Evolutionary conservation across 2,329 filamentous ascomycete genomes (phyloP).

Genomic region (Ambrosiella xylebori): DNA sequence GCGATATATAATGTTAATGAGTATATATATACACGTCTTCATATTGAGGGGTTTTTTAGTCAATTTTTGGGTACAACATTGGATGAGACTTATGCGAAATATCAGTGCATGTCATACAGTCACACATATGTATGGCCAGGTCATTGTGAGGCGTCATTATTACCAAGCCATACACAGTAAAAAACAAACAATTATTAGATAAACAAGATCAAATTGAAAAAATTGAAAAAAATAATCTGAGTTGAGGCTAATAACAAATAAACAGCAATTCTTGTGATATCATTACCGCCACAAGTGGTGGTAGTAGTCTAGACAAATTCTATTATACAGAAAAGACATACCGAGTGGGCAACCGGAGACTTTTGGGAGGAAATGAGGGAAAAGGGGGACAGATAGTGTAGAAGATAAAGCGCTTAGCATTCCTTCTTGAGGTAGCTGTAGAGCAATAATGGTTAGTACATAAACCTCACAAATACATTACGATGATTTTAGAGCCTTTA

Average conservation of each 20-base stretch:
- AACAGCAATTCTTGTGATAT: background rate
- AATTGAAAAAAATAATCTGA: too few relatives aligned
- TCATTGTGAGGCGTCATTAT: too few relatives aligned
- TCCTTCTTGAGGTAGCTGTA: constrained; percentile 13
- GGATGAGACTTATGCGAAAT: too few relatives aligned
- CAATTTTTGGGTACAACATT: too few relatives aligned
- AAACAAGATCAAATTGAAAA: too few relatives aligned
- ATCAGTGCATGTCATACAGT: too few relatives aligned
- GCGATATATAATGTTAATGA: background rate
- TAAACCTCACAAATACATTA: background rate
- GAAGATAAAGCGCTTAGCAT: constrained; percentile 8
- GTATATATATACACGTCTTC: too few relatives aligned
- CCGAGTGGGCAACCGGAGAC: background rate
- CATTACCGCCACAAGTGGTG: background rate
- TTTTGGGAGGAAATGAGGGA: background rate
- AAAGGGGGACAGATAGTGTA: background rate
- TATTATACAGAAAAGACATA: constrained; percentile 12
- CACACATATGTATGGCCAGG: too few relatives aligned
- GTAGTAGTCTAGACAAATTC: constrained; percentile 14
- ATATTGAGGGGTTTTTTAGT: too few relatives aligned
- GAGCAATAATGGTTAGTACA: constrained; percentile 16
- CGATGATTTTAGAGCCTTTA: background rate
- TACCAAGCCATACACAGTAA: too few relatives aligned
- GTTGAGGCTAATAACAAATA: too few relatives aligned
- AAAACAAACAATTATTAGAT: too few relatives aligned